Conservation (phyloP, 2,329 filamentous ascomycete genomes). For the Trichophyton simii region DNA sequence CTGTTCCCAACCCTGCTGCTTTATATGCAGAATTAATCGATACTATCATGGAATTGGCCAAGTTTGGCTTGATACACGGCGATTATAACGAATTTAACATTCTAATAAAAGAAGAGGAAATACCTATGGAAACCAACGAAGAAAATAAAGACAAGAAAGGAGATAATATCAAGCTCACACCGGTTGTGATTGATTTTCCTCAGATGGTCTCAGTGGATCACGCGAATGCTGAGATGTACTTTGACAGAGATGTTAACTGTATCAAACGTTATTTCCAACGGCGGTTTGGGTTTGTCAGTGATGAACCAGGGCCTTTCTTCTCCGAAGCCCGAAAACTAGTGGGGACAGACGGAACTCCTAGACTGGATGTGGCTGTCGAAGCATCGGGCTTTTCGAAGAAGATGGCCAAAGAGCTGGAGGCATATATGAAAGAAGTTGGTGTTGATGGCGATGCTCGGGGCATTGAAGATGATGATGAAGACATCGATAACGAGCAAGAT, state of each 20-base stretch:
- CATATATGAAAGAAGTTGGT: conserved; percentile 66
- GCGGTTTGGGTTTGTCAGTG: conserved; percentile 74
- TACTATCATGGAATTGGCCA: conserved; percentile 71
- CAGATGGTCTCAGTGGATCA: conserved; percentile 97
- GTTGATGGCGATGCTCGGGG: conserved; percentile 41
- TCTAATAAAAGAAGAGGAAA: conserved; percentile 63
- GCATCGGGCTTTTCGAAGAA: conserved; percentile 94
- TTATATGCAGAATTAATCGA: conserved; percentile 86
- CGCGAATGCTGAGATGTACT: conserved; percentile 88
- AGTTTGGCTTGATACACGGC: conserved; percentile 83
- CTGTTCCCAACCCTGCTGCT: conserved; percentile 67
- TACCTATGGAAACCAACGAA: conserved; percentile 21
- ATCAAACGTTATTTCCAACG: conserved; percentile 89
- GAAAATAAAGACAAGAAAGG: conserved; percentile 19
- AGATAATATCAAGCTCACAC: conserved; percentile 46
- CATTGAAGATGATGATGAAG: conserved; percentile 27
- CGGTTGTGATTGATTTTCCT: conserved; percentile 91
- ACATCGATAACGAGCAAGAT: conserved; percentile 28
- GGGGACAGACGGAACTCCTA: conserved; percentile 46
- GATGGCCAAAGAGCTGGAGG: conserved; percentile 87
- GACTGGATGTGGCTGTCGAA: conserved; percentile 77
- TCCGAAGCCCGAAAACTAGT: conserved; percentile 66
- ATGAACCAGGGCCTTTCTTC: conserved; percentile 74
- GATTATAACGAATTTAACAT: conserved; percentile 99
- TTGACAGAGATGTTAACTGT: conserved; percentile 88